Evolutionary conservation across 495 filamentous ascomycete species (phyloP), one percentile per base, ranked within the genome.

Genomic region (Viridothelium virens): DNA sequence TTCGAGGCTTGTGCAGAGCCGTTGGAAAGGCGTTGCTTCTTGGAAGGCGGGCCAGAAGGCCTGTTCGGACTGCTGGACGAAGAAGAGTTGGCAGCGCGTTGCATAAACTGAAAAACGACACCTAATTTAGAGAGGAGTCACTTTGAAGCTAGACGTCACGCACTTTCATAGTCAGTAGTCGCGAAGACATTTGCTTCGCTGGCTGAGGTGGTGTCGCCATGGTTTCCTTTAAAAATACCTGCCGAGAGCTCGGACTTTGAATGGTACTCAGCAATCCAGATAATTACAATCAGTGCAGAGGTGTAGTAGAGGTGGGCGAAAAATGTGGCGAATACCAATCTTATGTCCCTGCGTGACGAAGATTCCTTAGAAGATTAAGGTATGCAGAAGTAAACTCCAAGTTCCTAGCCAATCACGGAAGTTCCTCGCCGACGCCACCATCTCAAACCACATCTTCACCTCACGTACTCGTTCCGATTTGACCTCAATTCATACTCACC

Each of bases 111-210:
- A 50, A 25, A 25, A 25, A 66, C 36, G 14, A 62, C 1, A 3
- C 34, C 25, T 63, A 11, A 59, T 11, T 59, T 53, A 25, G 12
- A 44, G 67, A 59, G 38, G 41, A 56, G 31, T 6, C 41, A 34
- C 48, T 67, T 72, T 50, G n/a, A 7, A 16, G n/a, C 5, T 25
- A 14, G 3, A 34, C 5, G 18, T 2, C 14, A 61, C 37, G 33
- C 75, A 86, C 86, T 78, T 96, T 96, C 92, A 97, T 97, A 34
- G 89, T 96, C 71, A 95, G 79, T 25, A 97, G 84, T 64, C 92
- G 85, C 2, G 90, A 92, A 67, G 92, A 96, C 89, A 96, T 94
- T 10, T 80, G 79, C 78, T 95, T 95, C 25, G 78, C 74, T 37
- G 81, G 73, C 73, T 79, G 82, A 50, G 74, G 68, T 67, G 77